Percentiles rank a stretch among this genome's conserved stretches.
Evolutionary conservation across 164 flowering plant species (phyloP).

Genomic region (Berberis vulgaris): DNA sequence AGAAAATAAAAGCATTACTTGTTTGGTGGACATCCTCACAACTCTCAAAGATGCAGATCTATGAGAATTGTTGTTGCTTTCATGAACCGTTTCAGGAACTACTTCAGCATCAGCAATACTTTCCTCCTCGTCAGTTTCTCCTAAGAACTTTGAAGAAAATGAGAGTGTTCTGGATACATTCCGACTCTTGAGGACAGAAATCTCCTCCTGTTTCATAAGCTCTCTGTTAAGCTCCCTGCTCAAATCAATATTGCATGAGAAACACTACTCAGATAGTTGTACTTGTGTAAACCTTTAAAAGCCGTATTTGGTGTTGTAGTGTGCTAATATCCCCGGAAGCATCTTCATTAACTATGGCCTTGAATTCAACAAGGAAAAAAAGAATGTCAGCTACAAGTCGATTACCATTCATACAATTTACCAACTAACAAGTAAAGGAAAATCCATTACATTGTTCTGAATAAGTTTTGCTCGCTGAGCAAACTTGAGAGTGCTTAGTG

Average conservation of each 20-base stretch:
- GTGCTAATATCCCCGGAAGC: slow-evolving; percentile 79
- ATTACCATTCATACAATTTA: background rate
- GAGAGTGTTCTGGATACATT: slow-evolving; percentile 72
- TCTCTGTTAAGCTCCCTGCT: background rate
- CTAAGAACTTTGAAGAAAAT: slow-evolving; percentile 29
- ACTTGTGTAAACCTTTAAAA: slow-evolving; percentile 53
- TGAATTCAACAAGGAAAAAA: slow-evolving; percentile 4
- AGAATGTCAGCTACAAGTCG: slow-evolving; percentile 4
- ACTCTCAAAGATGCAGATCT: slow-evolving; percentile 37
- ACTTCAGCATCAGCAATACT: slow-evolving; percentile 13
- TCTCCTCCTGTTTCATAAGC: slow-evolving; percentile 67
- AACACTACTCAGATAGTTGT: background rate
- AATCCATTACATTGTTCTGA: slow-evolving; percentile 73
- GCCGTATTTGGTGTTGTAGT: slow-evolving; percentile 63
- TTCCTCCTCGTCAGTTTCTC: slow-evolving; percentile 17
- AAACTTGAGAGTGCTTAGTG: slow-evolving; percentile 90
- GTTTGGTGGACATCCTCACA: slow-evolving; percentile 63
- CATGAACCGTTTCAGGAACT: slow-evolving; percentile 12
- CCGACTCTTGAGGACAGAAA: slow-evolving; percentile 64
- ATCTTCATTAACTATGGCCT: slow-evolving; percentile 99
- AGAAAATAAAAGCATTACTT: slow-evolving; percentile 33
- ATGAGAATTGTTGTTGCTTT: slow-evolving; percentile 13
- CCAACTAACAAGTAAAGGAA: background rate
- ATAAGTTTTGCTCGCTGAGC: slow-evolving; percentile 96
- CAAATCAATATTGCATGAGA: background rate